Base-by-base conservation (phyloP, 2,329 filamentous ascomycete species). In the Epichloe gansuensis region DNA sequence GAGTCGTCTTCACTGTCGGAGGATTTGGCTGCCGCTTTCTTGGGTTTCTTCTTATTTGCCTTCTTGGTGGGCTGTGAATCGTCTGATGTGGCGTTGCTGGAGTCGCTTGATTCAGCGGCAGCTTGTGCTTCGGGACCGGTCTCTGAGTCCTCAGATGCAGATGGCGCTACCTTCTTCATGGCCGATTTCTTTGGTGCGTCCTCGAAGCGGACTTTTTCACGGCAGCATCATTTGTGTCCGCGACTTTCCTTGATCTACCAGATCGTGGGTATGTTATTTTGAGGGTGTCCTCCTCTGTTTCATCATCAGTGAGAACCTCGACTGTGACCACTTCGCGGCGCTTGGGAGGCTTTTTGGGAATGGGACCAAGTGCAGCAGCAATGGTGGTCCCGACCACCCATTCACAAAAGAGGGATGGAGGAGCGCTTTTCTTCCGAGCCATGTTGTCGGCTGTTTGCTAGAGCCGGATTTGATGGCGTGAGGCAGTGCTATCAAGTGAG, bases 271-370 rank as follows among this genome's bases (percentile, higher is more conserved):
- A 75, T 1, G 73, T 75, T 39, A 80, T 62, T 17, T 63, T 69
- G 51, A 79, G 61, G 3, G 68, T 72, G 50, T 80, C 76, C 28
- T 70, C 66, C 7, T 73, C 70, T n/a, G 68, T 70, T 52, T 77
- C 74, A 44, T 79, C 75, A 55, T 80, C 75, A 11, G 76, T 78
- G 13, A 69, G 67, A 2, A 77, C 60, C 50, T 73, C 67, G 35
- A 77, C 60, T 23, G 61, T 68, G 53, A 74, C 59, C 11, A 72
- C 61, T 17, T 65, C 64, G 46, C 65, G 59, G 41, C 56, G 58
- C 50, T 52, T 63, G 21, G 50, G 59, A 39, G 56, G 53, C 23
- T 63, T 62, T 46, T 59, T 60, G 11, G 62, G 60, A 4, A 60
- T 52, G 5, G 62, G 60, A 3, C 63, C 61, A 4, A 68, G 59